phyloP scores from a whole-genome alignment of 495 filamentous ascomycete genomes.

The Lichenothelia convexa region DNA sequence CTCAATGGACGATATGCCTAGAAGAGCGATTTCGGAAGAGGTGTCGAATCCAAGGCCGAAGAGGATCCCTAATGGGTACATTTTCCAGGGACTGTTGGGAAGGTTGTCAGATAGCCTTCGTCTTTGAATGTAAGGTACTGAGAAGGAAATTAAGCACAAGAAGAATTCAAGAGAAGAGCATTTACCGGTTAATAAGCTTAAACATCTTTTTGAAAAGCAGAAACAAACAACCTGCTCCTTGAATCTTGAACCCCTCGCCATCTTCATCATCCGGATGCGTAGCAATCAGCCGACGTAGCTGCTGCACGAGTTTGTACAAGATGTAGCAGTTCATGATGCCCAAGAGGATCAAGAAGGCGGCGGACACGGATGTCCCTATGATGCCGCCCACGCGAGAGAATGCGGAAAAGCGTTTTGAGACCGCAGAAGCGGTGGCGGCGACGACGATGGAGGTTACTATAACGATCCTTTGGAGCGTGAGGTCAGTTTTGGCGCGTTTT shows the following conservation, averaged over 20 bases:
- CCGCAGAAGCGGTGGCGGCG: slow-evolving; percentile 68
- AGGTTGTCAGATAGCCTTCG: slow-evolving; percentile 1
- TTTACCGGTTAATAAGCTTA: slow-evolving; percentile 56
- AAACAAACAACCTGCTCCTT: slow-evolving; percentile 59
- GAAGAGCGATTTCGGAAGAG: slow-evolving; percentile 76
- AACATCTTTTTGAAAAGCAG: slow-evolving; percentile 58
- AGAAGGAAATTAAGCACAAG: neutral
- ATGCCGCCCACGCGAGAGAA: slow-evolving; percentile 75
- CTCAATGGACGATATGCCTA: slow-evolving; percentile 78
- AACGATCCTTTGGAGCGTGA: slow-evolving; percentile 40
- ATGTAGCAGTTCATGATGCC: slow-evolving; percentile 79
- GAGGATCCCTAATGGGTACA: slow-evolving; percentile 77
- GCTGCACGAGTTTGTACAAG: slow-evolving; percentile 48
- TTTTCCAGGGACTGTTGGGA: slow-evolving; percentile 75
- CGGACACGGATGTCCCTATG: slow-evolving; percentile 68
- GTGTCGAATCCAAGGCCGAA: slow-evolving; percentile 96
- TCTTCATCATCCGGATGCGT: slow-evolving; percentile 28
- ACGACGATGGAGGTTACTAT: slow-evolving; percentile 81
- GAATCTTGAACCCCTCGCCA: slow-evolving; percentile 27
- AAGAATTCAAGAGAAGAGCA: neutral
- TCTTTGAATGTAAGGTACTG: neutral
- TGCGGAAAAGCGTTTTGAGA: slow-evolving; percentile 57
- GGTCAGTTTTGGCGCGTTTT: too few relatives aligned
- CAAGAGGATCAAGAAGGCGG: slow-evolving; percentile 62
- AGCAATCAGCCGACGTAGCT: slow-evolving; percentile 42